A percentile compares a stretch with the other conserved stretches of the same genome.
These are phyloP conservation scores for Chlamydomonas schloesseri DNA, from an alignment of 139 green algal species.

Conservation along the genomic window DNA sequence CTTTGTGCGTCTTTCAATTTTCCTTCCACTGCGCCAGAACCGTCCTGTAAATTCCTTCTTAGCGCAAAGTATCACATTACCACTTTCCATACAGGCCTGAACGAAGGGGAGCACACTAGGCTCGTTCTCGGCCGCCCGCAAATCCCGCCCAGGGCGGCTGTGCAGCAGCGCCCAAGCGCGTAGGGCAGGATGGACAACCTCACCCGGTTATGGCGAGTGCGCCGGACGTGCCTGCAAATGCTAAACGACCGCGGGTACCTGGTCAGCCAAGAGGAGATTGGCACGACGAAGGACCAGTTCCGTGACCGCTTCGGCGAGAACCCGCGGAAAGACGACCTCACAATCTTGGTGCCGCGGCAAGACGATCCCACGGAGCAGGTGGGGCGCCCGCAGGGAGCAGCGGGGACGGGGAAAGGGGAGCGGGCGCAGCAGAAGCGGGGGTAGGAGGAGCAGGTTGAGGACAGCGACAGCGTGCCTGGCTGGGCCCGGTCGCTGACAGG, in stretches of 20 bases:
- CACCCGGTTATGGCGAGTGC: constrained; percentile 77
- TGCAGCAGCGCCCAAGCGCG: not conserved
- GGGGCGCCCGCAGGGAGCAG: not conserved
- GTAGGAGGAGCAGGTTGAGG: no score
- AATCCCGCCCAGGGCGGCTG: no score
- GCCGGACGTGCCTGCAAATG: constrained; percentile 93
- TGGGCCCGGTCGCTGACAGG: no score
- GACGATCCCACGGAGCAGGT: constrained; percentile 87
- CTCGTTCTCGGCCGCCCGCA: no score
- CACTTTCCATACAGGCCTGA: no score
- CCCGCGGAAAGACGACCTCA: constrained; percentile 85
- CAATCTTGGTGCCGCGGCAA: constrained; percentile 79
- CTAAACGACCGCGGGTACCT: constrained; percentile 92
- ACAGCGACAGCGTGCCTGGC: no score
- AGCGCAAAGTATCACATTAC: no score
- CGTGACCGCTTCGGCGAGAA: constrained; percentile 84
- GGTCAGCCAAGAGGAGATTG: constrained; percentile 82
- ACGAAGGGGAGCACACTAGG: no score
- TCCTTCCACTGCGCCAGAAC: no score
- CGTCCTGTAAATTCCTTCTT: no score
- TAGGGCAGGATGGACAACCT: constrained; percentile 74
- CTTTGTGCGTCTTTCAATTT: no score
- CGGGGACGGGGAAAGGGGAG: not conserved
- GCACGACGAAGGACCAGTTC: constrained; percentile 85
- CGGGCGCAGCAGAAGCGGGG: not conserved